Evolutionary conservation across 225 moss, liverwort and hornwort species (phyloP), one percentile per base, ranked within the genome.

Genomic region (Marchantia paleacea): DNA sequence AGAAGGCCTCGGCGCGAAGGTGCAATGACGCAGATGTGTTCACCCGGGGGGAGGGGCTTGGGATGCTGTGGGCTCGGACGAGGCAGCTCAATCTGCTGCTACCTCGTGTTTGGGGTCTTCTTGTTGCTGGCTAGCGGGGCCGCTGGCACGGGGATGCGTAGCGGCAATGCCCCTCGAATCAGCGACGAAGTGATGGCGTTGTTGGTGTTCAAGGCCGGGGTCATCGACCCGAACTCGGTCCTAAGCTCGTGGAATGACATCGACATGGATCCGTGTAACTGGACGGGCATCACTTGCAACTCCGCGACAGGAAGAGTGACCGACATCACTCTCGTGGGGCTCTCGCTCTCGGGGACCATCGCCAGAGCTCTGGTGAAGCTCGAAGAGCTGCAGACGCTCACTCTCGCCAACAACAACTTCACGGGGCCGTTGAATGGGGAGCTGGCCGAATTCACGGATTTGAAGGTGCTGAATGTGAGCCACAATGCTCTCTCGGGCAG

Each of bases 121-220:
- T 39, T 39, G 39, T 5, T 39, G 12, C 67, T 85, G 55, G 64
- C 49, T 15, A 51, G 72, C 25, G 81, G 67, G 55, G 62, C 49
- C 10, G 53, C 57, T 18, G 66, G 76, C 14, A 71, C 63, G 28
- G 24, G 12, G 25, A 39, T 66, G 26, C 54, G 28, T 0, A 66
- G 39, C 8, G 64, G 16, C 16, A 52, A 65, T 51, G 81, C 91
- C 89, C 92, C 93, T 69, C 89, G 89, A 15, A 97, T 97, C 85
- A 97, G 96, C 69, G 94, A 97, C 77, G 99, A 99, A 77, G 89
- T 99, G 64, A 81, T 94, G 91, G 95, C 95, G 55, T 80, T 99
- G 29, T 88, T 95, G 78, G 91, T 94, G 50, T 95, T 99, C 83
- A 99, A 99, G 84, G 66, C 91, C 3, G 92, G 86, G 75, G 26